Evolutionary conservation across 768 basidiomycete species (phyloP), one percentile per base, ranked within the genome.

Genomic region (Coprinopsis strossmayeri): DNA sequence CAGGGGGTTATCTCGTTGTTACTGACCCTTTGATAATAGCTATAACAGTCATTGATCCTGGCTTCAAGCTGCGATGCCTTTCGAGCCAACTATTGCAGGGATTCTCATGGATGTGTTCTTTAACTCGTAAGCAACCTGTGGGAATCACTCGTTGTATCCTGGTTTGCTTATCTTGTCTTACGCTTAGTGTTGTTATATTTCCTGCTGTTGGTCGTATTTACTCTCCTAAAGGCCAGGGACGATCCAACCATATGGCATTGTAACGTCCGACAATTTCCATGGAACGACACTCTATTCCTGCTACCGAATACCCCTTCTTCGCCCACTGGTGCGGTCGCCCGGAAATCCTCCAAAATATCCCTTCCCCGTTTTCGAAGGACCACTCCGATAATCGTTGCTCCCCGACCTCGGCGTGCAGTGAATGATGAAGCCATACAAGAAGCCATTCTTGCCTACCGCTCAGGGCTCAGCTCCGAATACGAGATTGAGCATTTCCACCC

Each of bases 181-280:
- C 26, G 35, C 32, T 3, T 49, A 87, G 84, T 85, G 45, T 59
- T 85, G 39, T 50, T 66, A n/a, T 87, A 87, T 60, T 66, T 83
- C 45, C 57, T 69, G n/a, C 56, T 71, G 11, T 61, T 86, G 46
- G 58, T 74, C 18, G 58, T 72, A n/a, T 63, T 71, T 9, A 66
- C 72, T 38, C 54, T 57, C 20, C 54, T 77, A 38, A 64, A 70
- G 52, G 58, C 69, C 38, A 65, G 62, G 45, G 66, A 72, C 11
- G 76, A 80, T 54, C 61, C 69, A 18, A 60, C 61, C 3, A 65
- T 86, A 27, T 85, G 83, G 81, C 60, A 68, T 21, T 66, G 69
- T 34, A 65, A 66, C 50, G 70, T 81, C 23, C 73, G 73, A 43
- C 62, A 67, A 66, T 75, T 67, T 56, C 73, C 54, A 55, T 64